phyloP scores from a whole-genome alignment of 192 early-diverging fungal genomes.

The Phlyctochytrium arcticum region DNA sequence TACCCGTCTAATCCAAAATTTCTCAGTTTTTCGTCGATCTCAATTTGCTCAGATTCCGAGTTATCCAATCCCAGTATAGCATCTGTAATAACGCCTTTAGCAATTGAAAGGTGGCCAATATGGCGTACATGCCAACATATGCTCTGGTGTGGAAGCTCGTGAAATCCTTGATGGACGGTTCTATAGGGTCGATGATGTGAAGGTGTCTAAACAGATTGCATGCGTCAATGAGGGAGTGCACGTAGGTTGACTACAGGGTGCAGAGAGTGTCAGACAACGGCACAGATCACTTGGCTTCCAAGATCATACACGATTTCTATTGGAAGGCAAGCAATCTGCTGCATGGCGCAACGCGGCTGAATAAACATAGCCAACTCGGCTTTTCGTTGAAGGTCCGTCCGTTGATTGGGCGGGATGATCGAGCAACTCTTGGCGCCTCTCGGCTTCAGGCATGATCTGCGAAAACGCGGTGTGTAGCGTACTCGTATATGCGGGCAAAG shows the following conservation, averaged over 20 bases:
- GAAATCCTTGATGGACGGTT: conserved; percentile 14
- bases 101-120: no score
- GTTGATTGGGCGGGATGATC: no score
- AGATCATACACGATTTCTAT: conserved; percentile 10
- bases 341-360: not conserved
- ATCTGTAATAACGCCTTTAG: not conserved
- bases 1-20: conserved; percentile 29
- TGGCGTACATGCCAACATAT: conserved; percentile 6
- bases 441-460: no score
- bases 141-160: conserved; percentile 22
- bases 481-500: no score
- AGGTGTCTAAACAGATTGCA: conserved; percentile 4
- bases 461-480: no score
- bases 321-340: conserved; percentile 20
- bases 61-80: not conserved
- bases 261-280: no score
- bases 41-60: no score
- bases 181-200: conserved; percentile 14
- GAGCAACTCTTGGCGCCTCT: no score
- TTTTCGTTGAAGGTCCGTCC: no score
- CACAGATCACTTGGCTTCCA: no score
- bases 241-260: conserved; percentile 21
- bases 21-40: conserved; percentile 14
- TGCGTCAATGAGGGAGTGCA: conserved; percentile 26
- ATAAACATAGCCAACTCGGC: conserved; percentile 23